Conservation (phyloP, 805 yeast genomes). For the Komagataella ulmi region DNA sequence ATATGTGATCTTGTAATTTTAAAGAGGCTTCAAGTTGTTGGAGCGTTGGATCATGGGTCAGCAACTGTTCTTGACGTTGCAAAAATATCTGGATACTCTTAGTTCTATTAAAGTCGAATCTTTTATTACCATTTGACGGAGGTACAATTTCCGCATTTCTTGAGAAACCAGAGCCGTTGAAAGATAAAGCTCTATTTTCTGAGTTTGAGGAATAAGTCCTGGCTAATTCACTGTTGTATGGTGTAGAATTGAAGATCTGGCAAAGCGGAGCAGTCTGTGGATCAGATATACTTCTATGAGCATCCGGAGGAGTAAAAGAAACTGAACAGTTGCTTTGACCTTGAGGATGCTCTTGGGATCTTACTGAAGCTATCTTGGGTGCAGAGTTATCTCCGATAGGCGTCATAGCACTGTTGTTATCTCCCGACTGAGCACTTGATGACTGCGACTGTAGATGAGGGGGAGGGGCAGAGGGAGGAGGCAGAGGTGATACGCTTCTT, state of each 20-base stretch:
- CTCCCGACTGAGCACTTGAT: background rate
- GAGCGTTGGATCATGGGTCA: background rate
- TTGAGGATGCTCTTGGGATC: background rate
- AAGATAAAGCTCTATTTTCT: background rate
- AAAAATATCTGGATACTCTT: background rate
- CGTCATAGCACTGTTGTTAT: background rate
- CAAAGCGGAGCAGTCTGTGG: background rate
- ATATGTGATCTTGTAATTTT: background rate
- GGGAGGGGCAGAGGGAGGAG: background rate
- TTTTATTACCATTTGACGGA: background rate
- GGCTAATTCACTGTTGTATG: background rate
- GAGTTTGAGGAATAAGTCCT: background rate
- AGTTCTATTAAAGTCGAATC: background rate
- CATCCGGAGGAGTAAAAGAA: background rate
- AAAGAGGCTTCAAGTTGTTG: background rate
- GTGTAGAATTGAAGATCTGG: background rate
- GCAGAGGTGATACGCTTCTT: background rate
- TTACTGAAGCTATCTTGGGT: background rate
- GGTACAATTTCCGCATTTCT: background rate
- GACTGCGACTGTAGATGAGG: background rate
- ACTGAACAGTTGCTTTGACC: background rate
- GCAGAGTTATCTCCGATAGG: background rate
- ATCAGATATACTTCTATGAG: background rate
- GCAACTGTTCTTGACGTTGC: background rate
- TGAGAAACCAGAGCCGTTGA: background rate